Evolutionary conservation across 345 rosid genomes (phyloP), one percentile per base, ranked within the genome.

Genomic region (Leavenworthia alabamica): DNA sequence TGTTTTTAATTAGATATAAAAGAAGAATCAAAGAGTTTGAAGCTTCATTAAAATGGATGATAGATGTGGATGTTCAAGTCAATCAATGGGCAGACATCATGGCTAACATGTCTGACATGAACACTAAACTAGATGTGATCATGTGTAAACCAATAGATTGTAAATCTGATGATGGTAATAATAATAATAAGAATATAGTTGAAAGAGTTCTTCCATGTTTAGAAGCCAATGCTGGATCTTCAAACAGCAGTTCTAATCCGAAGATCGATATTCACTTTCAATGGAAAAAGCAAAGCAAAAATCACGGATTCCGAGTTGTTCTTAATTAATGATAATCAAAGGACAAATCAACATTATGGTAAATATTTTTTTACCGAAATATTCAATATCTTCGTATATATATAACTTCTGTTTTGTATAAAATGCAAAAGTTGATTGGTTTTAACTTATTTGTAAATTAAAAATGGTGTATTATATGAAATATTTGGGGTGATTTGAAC

Each of bases 41-140:
- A 31, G 15, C 27, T 13, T 59, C 66, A 0, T 41, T 67, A 3
- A 59, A 20, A 59, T 58, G 72, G 53, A 48, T 67, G 52, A 8
- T 59, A 31, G 36, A 31, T 48, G 60, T 67, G 26, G 53, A 67
- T 49, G 53, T 67, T 67, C 66, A 58, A 59, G 59, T 67, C 6
- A 40, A 49, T 29, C 50, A 58, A 28, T 67, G 66, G 66, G 5
- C 17, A 67, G n/a, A 48, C 8, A 9, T 58, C 1, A 50, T 49
- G 59, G 26, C 20, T 29, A 31, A 59, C 7, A 50, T 67, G 65
- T 39, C 53, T 4, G 28, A 40, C 2, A 67, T 41, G 66, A 67
- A 67, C 64, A 47, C 12, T 3, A 56, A 66, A 19, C 57, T 66
- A 3, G 56, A 56, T 24, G 8, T 27, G 14, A 49, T 50, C 8